phyloP scores from a whole-genome alignment of 148 eudicot species.

The Polygonum aviculare region DNA sequence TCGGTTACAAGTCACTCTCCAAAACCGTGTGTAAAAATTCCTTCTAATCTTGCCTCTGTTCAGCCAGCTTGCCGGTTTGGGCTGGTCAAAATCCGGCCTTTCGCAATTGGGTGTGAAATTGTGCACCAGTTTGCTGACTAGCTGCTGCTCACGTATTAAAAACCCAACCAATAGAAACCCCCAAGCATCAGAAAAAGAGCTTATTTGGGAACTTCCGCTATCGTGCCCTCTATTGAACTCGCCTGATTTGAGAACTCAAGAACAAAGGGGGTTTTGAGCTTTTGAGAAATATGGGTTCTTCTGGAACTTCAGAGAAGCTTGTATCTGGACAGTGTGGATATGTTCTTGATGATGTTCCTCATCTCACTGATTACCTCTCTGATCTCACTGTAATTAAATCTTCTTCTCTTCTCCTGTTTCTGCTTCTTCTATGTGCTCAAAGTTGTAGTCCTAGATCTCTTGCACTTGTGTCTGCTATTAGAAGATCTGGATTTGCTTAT shows the following conservation, averaged over 20 bases:
- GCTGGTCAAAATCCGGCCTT: background rate
- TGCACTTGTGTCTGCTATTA: background rate
- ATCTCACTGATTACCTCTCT: slow-evolving; percentile 11
- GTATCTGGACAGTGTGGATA: slow-evolving; percentile 6
- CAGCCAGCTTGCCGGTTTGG: background rate
- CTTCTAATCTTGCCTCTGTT: background rate
- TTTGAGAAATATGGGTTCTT: slow-evolving; percentile 1
- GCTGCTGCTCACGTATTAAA: slow-evolving; percentile 1
- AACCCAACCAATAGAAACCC: background rate
- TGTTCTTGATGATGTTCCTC: slow-evolving; percentile 12
- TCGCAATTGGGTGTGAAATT: background rate
- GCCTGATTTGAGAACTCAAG: background rate
- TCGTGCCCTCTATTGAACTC: background rate
- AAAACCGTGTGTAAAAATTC: background rate
- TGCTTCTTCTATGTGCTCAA: background rate
- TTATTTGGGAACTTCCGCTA: background rate
- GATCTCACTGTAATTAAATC: slow-evolving; percentile 9
- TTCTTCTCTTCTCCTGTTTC: background rate
- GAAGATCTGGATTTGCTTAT: background rate
- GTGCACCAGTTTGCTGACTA: background rate
- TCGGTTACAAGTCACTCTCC: too few species aligned
- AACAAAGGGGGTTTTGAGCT: slow-evolving; percentile 1
- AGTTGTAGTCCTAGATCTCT: background rate
- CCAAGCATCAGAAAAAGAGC: background rate
- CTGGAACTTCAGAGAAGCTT: background rate